These are phyloP conservation scores for Setomelanomma holmii DNA, from an alignment of 2,329 filamentous ascomycete species.

Conservation along the genomic window DNA sequence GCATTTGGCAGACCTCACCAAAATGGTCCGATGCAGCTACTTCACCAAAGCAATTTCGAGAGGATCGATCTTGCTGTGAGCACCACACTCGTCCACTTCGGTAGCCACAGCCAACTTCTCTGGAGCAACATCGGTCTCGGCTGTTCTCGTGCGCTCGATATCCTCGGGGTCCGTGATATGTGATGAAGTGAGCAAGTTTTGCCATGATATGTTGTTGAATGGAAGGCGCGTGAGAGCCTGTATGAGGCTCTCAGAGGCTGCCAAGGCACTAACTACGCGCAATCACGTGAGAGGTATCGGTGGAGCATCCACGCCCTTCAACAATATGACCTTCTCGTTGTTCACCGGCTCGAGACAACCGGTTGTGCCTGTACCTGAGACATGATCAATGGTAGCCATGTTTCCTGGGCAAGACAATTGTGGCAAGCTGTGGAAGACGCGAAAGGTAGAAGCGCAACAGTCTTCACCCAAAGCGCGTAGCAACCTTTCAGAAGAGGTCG, in stretches of 20 bases:
- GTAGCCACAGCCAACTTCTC: not conserved
- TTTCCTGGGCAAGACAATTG: not conserved
- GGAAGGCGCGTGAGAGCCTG: no score
- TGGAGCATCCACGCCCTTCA: no score
- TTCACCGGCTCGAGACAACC: not conserved
- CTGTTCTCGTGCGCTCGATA: slow-evolving; percentile 68
- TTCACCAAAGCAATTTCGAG: slow-evolving; percentile 19
- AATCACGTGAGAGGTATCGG: no score
- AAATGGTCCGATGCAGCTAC: slow-evolving; percentile 14
- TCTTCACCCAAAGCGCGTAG: no score
- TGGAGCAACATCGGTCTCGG: not conserved
- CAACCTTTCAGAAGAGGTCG: no score
- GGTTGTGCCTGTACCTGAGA: not conserved
- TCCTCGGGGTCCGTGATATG: slow-evolving; percentile 36
- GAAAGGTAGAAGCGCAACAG: no score
- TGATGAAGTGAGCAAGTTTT: no score
- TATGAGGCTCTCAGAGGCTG: no score
- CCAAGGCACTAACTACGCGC: no score
- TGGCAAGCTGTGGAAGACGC: no score
- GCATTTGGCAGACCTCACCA: slow-evolving; percentile 37
- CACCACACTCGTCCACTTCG: slow-evolving; percentile 11
- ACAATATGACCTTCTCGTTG: not conserved
- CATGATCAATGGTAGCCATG: not conserved
- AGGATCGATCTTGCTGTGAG: slow-evolving; percentile 16
- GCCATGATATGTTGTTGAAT: no score